Evolutionary conservation across 257 asterid genomes (phyloP), one percentile per base, ranked within the genome.

Genomic region (Anisodus acutangulus): DNA sequence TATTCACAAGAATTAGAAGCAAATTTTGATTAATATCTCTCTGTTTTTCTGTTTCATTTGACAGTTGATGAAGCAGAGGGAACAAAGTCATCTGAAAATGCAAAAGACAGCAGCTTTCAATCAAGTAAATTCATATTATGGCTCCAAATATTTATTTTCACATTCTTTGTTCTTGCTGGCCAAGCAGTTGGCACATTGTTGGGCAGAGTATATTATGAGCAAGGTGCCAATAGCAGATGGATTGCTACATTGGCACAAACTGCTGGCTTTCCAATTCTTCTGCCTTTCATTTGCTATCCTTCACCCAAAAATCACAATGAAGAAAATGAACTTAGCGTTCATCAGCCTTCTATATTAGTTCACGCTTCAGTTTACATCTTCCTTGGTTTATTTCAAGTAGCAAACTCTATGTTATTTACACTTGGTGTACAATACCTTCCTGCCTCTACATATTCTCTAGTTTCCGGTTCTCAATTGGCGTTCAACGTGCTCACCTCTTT

Each of bases 401-500:
- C 69, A 2, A 19, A 6, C 19, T 49, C 64, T 86, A 82, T 90
- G 86, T n/a, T 85, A 2, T 88, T 59, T n/a, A 79, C 92, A 11
- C 4, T 85, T 45, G 95, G 92, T 4, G 83, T 88, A 12, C 80
- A 66, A 43, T 86, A 86, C 39, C 89, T 89, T 4, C 93, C 93
- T 0, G 88, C 81, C 67, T 88, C 90, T 5, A 88, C 89, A 3
- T 92, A 78, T 5, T 86, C 90, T 17, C 88, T 92, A 59, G 39
- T 92, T 7, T 63, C 87, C 37, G 69, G 92, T n/a, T 84, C 80
- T 74, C 92, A 90, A 26, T 78, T 89, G 55, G 93, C 88, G 1
- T 87, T 92, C 89, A 88, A 84, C n/a, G 91, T 91, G 1, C 13
- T 92, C 82, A 89, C 89, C 15, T 89, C 95, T 8, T 78, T 82